Conservation (phyloP, 1,284 basidiomycete genomes). For the Dichomitus squalens region DNA sequence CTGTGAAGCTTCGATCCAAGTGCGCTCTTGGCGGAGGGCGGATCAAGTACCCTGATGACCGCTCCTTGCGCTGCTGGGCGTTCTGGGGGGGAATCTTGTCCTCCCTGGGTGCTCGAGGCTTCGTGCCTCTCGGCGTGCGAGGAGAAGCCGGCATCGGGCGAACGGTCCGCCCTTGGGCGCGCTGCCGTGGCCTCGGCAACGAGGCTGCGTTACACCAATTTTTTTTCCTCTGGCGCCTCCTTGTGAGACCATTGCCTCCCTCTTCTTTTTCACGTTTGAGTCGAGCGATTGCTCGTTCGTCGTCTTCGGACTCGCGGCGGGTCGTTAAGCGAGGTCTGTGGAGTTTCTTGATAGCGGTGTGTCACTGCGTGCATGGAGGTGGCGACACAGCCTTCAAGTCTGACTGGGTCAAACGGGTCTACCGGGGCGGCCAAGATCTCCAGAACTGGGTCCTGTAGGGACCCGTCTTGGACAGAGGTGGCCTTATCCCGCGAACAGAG, state of each 20-base stretch:
- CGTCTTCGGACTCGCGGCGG: too few relatives aligned
- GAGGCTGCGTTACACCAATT: background rate
- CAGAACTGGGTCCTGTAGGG: too few relatives aligned
- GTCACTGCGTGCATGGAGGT: too few relatives aligned
- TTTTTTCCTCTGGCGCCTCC: background rate
- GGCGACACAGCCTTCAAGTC: too few relatives aligned
- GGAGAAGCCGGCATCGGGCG: background rate
- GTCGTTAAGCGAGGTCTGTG: too few relatives aligned
- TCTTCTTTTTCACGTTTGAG: too few relatives aligned
- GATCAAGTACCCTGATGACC: background rate
- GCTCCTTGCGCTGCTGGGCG: background rate
- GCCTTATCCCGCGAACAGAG: too few relatives aligned
- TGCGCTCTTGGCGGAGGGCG: background rate
- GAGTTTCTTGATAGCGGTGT: too few relatives aligned
- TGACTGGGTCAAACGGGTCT: too few relatives aligned
- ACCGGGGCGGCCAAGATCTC: too few relatives aligned
- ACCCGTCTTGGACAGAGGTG: too few relatives aligned
- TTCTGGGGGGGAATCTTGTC: background rate
- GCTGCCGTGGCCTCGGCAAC: background rate
- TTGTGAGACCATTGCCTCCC: background rate
- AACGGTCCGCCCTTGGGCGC: background rate
- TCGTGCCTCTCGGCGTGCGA: background rate
- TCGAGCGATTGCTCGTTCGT: too few relatives aligned
- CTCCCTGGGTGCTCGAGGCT: background rate
- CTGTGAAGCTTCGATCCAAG: background rate